Base-by-base conservation (phyloP, 2,329 filamentous ascomycete genomes). In the Dryadomyces quercivorus region DNA sequence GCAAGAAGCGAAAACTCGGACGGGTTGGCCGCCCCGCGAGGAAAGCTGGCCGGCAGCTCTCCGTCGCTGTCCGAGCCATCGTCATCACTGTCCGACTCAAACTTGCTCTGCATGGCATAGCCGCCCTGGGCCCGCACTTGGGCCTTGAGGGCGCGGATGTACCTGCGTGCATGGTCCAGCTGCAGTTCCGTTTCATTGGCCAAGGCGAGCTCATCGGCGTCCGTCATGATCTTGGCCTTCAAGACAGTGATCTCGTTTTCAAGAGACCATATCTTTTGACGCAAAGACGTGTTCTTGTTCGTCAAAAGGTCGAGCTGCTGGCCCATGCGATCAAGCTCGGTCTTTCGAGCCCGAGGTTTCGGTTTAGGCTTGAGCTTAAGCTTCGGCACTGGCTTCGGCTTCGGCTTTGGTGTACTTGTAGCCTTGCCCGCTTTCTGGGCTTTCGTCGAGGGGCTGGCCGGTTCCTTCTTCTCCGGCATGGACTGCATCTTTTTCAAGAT, bases 51-150 rank as follows among this genome's bases (percentile, higher is more conserved):
- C 0, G 45, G 50, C 20, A 55, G 15, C 15, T 55, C 45, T 4
- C 43, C 50, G 21, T 38, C 50, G 12, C 31, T 50, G 1, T 38
- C 18, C 2, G 9, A 13, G 43, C 31, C 47, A 10, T 40, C 21
- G 18, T 21, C 52, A 0, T 22, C 52, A 13, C 31, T 34, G 4
- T 49, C 45, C 12, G 26, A 31, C 26, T 31, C 26, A 31, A 26
- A 42, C 4, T 10, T 20, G 3, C 2, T 7, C 1, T n/a, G 18
- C 21, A 55, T 7, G 2, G 49, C 50, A 15, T 36, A 49, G 8
- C 44, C 54, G 1, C 54, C 54, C 8, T 52, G 38, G 8, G 44
- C 50, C 4, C 50, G 50, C 18, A 55, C 54, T 26, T 49, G 54
- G n/a, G 18, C 22, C 44, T 45, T 43, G 12, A 55, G 54, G 5